Evolutionary conservation across 2,329 filamentous ascomycete genomes (phyloP), one percentile per base, ranked within the genome.

Genomic region (Alternaria arbusti): DNA sequence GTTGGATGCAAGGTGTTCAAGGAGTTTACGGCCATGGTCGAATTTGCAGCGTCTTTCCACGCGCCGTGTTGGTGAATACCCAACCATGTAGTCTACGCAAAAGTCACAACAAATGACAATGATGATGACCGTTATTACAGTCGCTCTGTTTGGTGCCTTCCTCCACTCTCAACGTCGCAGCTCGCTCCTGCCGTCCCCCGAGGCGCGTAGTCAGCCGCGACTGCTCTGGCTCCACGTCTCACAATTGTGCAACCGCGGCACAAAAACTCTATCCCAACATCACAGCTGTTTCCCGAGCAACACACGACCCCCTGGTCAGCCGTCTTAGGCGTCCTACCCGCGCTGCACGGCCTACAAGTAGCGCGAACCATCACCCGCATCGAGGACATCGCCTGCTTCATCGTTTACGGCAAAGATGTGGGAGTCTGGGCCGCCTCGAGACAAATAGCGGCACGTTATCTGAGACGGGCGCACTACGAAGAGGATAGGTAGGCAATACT

Each of bases 71-170:
- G 46, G 47, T 46, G 64, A 58, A 68, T 73, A 64, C 60, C 57
- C 65, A 54, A 67, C 70, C 73, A 67, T 78, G 74, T 79, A 78
- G 74, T 78, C 67, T 78, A 77, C 71, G 71, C 74, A 78, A 76
- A 78, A 71, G 68, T 71, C 63, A 57, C 68, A 71, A 36, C 28
- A 40, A 52, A 60, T 70, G 67, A 66, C 68, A 69, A 65, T 30
- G 30, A 30, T 45, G 32, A 49, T 59, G 59, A 54, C 57, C 54
- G 64, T 60, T 61, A 61, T 60, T 57, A 32, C 55, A 46, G 52
- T 40, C 49, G 23, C 47, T 57, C 32, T 61, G 23, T 22, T 54
- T 30, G 17, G 25, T 52, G 23, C 28, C 47, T 51, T 26, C 23
- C 23, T 32, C 47, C 8, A 20, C n/a, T 25, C 2, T 5, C 45